A percentile compares a stretch with the other conserved stretches of the same genome.
These are phyloP conservation scores for Pichia kudriavzevii DNA, from an alignment of 1,139 yeast genomes.

Conservation along the genomic window DNA sequence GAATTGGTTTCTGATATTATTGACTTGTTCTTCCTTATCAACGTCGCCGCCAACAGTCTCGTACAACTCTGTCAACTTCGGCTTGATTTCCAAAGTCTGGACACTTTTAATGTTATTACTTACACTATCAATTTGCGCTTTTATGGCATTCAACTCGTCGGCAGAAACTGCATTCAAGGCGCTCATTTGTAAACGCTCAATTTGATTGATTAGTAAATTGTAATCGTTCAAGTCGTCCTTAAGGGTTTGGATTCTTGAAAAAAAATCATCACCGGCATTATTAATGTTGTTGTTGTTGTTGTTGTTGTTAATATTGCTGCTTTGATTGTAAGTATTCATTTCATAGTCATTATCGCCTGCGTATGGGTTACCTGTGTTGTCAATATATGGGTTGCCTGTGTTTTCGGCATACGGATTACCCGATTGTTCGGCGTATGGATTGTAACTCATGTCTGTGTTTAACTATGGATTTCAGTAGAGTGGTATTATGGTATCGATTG, in stretches of 20 bases:
- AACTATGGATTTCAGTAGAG: too few species aligned
- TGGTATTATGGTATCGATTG: too few species aligned
- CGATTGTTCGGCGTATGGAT: background rate
- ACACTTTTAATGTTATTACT: constrained; percentile 74
- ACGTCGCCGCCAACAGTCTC: constrained; percentile 63
- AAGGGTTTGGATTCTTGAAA: constrained; percentile 76
- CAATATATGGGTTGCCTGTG: constrained; percentile 21
- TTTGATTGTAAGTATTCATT: constrained; percentile 13
- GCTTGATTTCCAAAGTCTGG: constrained; percentile 61
- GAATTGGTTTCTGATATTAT: constrained; percentile 78
- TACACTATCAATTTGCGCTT: constrained; percentile 70
- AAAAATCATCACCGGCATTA: constrained; percentile 35
- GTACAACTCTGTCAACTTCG: constrained; percentile 71
- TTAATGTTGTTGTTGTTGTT: background rate
- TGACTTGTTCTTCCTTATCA: constrained; percentile 86
- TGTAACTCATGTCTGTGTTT: too few species aligned
- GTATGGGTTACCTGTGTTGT: constrained; percentile 10
- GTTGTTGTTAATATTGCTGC: background rate
- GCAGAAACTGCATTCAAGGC: constrained; percentile 81
- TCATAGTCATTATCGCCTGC: constrained; percentile 22
- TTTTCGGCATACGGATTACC: constrained; percentile 11
- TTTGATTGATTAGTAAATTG: constrained; percentile 66
- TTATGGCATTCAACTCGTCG: constrained; percentile 62
- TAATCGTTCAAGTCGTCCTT: constrained; percentile 77
- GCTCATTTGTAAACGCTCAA: constrained; percentile 75